phyloP scores from a whole-genome alignment of 106 monocot species.

The Posidonia australis region DNA sequence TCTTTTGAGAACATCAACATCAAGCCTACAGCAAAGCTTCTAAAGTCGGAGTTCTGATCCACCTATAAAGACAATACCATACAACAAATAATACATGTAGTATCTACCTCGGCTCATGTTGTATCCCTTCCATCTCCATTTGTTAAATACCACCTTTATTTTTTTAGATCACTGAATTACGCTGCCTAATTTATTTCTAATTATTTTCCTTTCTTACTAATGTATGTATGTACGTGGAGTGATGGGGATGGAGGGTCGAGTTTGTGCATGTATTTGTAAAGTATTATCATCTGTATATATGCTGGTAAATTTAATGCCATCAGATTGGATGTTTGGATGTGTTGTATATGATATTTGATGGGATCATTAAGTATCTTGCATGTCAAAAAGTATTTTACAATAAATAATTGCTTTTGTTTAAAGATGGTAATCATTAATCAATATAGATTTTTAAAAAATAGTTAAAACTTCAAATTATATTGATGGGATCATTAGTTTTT shows the following conservation, averaged over 20 bases:
- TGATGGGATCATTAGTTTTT: too few species aligned
- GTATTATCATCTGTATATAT: neutral
- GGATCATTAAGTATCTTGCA: too few species aligned
- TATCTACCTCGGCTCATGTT: neutral
- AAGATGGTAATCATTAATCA: too few species aligned
- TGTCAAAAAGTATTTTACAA: too few species aligned
- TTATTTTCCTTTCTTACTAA: neutral
- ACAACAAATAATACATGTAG: neutral
- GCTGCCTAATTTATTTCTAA: neutral
- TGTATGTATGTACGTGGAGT: neutral
- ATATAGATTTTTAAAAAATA: too few species aligned
- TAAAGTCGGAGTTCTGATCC: slow-evolving; percentile 75
- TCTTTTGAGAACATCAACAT: slow-evolving; percentile 63
- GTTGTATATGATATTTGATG: neutral
- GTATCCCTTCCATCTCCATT: neutral
- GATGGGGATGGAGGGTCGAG: neutral
- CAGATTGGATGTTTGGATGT: neutral
- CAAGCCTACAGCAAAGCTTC: slow-evolving; percentile 59
- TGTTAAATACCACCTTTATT: neutral
- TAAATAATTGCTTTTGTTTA: too few species aligned
- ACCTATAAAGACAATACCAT: neutral
- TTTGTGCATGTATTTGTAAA: neutral
- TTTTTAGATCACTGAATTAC: slow-evolving; percentile 1
- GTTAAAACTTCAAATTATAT: too few species aligned
- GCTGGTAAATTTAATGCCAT: neutral